phyloP scores from a whole-genome alignment of 352 stramenopile species.

The Elongisporangium undulatum region DNA sequence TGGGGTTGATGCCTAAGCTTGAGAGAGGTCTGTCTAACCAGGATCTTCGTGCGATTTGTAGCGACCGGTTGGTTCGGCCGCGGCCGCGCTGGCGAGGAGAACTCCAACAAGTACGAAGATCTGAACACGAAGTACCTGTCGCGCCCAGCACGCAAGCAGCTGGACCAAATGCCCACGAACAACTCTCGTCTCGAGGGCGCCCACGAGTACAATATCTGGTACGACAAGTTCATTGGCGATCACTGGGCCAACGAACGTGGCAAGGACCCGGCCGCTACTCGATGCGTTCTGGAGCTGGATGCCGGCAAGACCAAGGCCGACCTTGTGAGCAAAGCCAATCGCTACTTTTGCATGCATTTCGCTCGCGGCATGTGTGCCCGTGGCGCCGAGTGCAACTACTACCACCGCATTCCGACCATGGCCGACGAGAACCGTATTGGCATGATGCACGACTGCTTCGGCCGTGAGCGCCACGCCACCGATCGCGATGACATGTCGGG shows the following conservation, averaged over 20 bases:
- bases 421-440: slow-evolving; percentile 71
- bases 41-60: not conserved
- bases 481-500: slow-evolving; percentile 93
- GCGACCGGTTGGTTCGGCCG: slow-evolving; percentile 92
- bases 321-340: slow-evolving; percentile 74
- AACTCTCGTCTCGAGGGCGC: slow-evolving; percentile 88
- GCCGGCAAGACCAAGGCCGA: slow-evolving; percentile 91
- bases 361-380: slow-evolving; percentile 88
- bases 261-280: slow-evolving; percentile 83
- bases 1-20: not conserved
- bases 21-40: not conserved
- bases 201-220: slow-evolving; percentile 96
- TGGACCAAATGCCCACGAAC: slow-evolving; percentile 83
- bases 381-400: slow-evolving; percentile 90
- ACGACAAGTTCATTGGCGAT: slow-evolving; percentile 92
- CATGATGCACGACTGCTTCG: slow-evolving; percentile 92
- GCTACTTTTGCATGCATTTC: slow-evolving; percentile 93
- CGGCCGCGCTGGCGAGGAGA: slow-evolving; percentile 69
- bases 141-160: slow-evolving; percentile 86
- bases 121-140: slow-evolving; percentile 83
- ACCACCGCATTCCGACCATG: slow-evolving; percentile 82
- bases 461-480: slow-evolving; percentile 85
- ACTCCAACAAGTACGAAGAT: slow-evolving; percentile 72
- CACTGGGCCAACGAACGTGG: slow-evolving; percentile 83
- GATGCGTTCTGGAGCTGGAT: slow-evolving; percentile 82